phyloP scores from a whole-genome alignment of 1,284 basidiomycete species.

The Puccinia sorghi region DNA sequence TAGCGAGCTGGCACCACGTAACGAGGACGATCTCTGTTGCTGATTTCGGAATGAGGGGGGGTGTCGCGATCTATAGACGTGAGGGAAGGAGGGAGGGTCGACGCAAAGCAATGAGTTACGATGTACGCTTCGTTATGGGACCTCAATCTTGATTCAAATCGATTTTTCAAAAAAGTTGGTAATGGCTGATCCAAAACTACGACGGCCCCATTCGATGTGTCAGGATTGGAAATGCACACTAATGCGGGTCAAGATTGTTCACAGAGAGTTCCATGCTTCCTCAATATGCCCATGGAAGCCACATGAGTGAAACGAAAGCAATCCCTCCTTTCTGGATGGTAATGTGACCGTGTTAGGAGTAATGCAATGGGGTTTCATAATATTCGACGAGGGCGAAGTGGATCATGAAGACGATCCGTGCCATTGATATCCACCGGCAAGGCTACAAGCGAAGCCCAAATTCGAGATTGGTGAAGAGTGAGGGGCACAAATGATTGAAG shows the following conservation, averaged over 20 bases:
- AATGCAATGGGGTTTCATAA: neutral
- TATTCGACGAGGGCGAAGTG: conserved; percentile 26
- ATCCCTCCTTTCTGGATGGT: conserved; percentile 5
- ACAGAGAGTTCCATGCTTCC: conserved; percentile 2
- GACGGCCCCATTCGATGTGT: conserved; percentile 33
- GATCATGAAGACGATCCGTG: conserved; percentile 27
- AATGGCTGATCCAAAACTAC: conserved; percentile 21
- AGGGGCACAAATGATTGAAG: conserved; percentile 44
- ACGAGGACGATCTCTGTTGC: neutral
- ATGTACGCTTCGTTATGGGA: conserved; percentile 19
- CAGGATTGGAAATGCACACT: neutral
- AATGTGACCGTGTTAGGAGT: conserved; percentile 5
- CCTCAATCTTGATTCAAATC: conserved; percentile 16
- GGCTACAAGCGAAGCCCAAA: conserved; percentile 13
- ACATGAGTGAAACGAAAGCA: neutral
- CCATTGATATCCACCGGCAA: conserved; percentile 11
- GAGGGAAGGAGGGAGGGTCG: conserved; percentile 17
- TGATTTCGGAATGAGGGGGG: conserved; percentile 2
- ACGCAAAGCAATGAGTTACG: conserved; percentile 41
- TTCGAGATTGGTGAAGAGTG: conserved; percentile 39
- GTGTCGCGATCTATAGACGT: conserved; percentile 20
- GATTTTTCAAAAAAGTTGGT: conserved; percentile 19
- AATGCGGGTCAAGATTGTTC: neutral
- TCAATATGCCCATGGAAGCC: conserved; percentile 7
- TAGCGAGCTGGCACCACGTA: conserved; percentile 9